Evolutionary conservation across 495 filamentous ascomycete species (phyloP).

Genomic region (Penicillium egyptiacum): DNA sequence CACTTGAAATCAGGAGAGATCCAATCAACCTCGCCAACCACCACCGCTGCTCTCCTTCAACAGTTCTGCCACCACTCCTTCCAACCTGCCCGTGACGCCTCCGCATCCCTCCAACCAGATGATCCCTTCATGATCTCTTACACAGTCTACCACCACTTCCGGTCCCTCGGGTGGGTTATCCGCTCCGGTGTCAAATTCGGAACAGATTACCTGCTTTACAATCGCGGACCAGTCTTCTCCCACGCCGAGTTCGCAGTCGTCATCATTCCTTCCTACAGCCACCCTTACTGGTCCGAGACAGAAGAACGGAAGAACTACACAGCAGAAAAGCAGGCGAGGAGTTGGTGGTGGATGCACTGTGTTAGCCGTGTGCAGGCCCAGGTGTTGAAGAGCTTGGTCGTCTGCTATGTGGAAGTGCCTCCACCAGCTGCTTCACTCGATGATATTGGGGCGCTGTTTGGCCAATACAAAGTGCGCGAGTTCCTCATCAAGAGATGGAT

Average conservation of each 20-base stretch:
- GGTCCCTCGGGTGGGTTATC: conserved; percentile 94
- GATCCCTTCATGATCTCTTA: conserved; percentile 87
- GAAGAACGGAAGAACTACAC: conserved; percentile 47
- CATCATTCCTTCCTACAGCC: conserved; percentile 76
- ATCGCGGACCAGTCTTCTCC: conserved; percentile 89
- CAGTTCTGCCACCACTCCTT: conserved; percentile 68
- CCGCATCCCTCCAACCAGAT: conserved; percentile 55
- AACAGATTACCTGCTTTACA: conserved; percentile 90
- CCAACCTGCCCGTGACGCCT: conserved; percentile 55
- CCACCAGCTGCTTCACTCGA: conserved; percentile 52
- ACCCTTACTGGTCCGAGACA: conserved; percentile 68
- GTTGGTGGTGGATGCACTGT: conserved; percentile 92
- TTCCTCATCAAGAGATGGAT: conserved; percentile 79
- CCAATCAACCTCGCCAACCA: conserved; percentile 29
- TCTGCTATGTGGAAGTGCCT: conserved; percentile 90
- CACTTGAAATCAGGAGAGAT: conserved; percentile 32
- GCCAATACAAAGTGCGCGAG: conserved; percentile 77
- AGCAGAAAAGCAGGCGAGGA: conserved; percentile 49
- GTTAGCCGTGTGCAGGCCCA: conserved; percentile 88
- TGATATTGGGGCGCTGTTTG: conserved; percentile 62
- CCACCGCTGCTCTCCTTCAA: conserved; percentile 52
- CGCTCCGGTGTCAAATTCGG: conserved; percentile 93
- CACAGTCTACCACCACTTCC: conserved; percentile 92
- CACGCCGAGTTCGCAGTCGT: conserved; percentile 91
- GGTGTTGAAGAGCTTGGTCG: conserved; percentile 81